Percentiles rank a stretch among this genome's conserved stretches.
These are phyloP conservation scores for Poterioochromonas sp. DNA, from an alignment of 352 stramenopile species.

Conservation along the genomic window DNA sequence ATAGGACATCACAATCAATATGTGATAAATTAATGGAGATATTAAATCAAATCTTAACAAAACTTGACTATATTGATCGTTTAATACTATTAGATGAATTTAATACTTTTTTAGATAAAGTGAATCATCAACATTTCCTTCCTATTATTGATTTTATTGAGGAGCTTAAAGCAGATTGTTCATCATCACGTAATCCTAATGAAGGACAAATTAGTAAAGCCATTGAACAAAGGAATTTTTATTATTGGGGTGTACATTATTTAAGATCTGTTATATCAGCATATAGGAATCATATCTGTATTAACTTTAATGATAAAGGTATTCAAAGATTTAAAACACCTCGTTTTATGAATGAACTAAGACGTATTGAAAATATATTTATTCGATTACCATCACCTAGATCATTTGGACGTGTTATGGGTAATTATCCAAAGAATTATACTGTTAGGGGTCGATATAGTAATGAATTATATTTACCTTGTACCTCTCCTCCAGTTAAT, in stretches of 20 bases:
- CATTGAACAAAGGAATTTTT: neutral
- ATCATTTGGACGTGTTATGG: too few relatives aligned
- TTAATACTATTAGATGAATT: too few relatives aligned
- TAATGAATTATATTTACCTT: too few relatives aligned
- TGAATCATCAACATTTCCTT: too few relatives aligned
- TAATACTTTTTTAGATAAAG: too few relatives aligned
- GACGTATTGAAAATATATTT: conserved; percentile 5
- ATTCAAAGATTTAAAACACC: neutral
- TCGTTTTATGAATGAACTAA: neutral
- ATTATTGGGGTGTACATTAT: conserved; percentile 14
- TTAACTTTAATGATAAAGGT: conserved; percentile 26
- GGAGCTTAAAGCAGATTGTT: neutral
- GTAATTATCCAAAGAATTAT: too few relatives aligned
- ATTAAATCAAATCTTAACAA: neutral
- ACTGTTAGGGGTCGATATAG: too few relatives aligned
- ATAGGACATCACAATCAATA: neutral
- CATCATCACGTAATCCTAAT: neutral
- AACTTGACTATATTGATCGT: too few relatives aligned
- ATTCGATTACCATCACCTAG: neutral
- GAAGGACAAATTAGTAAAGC: conserved; percentile 12
- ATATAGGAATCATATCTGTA: neutral
- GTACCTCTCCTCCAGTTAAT: too few relatives aligned
- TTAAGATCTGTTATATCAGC: neutral
- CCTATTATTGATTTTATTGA: too few relatives aligned
- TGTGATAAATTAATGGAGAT: neutral